Conservation (phyloP, 306 rosid genomes). For the Cotoneaster glaucophyllus region DNA sequence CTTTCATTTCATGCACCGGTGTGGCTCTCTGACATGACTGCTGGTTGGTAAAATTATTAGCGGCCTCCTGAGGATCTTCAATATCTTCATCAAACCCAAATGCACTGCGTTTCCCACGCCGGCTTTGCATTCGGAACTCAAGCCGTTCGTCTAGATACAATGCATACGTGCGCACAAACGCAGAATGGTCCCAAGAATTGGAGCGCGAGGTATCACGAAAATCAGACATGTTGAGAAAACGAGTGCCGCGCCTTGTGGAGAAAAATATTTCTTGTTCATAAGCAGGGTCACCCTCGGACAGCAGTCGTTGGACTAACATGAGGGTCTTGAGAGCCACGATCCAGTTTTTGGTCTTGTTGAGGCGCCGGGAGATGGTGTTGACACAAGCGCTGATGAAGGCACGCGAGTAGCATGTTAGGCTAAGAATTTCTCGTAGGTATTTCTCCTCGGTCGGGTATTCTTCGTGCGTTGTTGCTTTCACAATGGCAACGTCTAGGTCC, state of each 20-base stretch:
- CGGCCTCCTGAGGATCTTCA: conserved; percentile 22
- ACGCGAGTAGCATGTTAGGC: conserved; percentile 79
- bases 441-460: conserved; percentile 83
- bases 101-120: conserved; percentile 53
- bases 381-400: conserved; percentile 67
- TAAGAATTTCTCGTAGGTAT: conserved; percentile 66
- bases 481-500: conserved; percentile 88
- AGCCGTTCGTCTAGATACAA: conserved; percentile 79
- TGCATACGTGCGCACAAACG: conserved; percentile 73
- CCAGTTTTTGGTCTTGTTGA: conserved; percentile 81
- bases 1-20: conserved; percentile 55
- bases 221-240: conserved; percentile 86
- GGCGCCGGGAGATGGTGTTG: conserved; percentile 60
- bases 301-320: conserved; percentile 56
- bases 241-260: conserved; percentile 81
- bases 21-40: conserved; percentile 32
- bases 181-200: conserved; percentile 70
- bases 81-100: conserved; percentile 42
- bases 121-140: conserved; percentile 82
- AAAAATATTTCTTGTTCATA: conserved; percentile 94
- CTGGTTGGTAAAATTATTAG: not conserved
- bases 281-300: conserved; percentile 85
- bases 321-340: conserved; percentile 74
- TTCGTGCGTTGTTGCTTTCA: conserved; percentile 79
- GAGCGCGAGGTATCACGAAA: conserved; percentile 49